Evolutionary conservation across 768 basidiomycete species (phyloP), one percentile per base, ranked within the genome.

Genomic region (Ramaria rubella): DNA sequence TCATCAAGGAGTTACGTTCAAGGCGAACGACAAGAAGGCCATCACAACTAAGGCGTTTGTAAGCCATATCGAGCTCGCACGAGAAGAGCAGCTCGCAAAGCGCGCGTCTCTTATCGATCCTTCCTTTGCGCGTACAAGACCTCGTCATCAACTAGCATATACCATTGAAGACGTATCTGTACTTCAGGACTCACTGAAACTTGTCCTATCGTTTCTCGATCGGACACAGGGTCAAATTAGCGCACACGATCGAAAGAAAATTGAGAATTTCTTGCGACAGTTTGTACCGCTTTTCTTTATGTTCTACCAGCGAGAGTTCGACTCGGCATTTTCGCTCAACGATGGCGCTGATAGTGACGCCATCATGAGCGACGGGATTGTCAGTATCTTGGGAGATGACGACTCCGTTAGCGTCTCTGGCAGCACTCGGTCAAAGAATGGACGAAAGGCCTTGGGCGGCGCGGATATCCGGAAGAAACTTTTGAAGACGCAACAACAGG

Each of bases 1-100:
- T 67, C 91, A 95, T 64, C 92, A 94, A 68, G 90, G 85, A 8
- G 87, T 95, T 66, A 80, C 81, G 49, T 97, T 94, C 81, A 94
- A 94, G 75, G 77, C 81, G 33, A 79, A 78, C 34, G 96, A 99
- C 74, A 97, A 97, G 79, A 90, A 89, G 65, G 77, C 83, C 23
- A 78, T 86, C 53, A 82, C 82, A 3, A 72, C 81, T 26, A 91
- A 91, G 69, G 76, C 85, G 8, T 83, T 95, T 58, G 81, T 93
- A 27, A 81, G 74, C 61, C 89, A 94, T 69, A 87, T 94, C 65
- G 92, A 95, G 71, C 82, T 84, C 0, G 83, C 87, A 38, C 74
- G 88, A 52, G 87, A 92, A 60, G 88, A 89, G 65, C 90, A 93
- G 68, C 80, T 83, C 73, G 80, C 85, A 56, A 82, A 82, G 64